Conservation (phyloP, 805 yeast genomes). For the Tetrapisispora namnaoensis region DNA sequence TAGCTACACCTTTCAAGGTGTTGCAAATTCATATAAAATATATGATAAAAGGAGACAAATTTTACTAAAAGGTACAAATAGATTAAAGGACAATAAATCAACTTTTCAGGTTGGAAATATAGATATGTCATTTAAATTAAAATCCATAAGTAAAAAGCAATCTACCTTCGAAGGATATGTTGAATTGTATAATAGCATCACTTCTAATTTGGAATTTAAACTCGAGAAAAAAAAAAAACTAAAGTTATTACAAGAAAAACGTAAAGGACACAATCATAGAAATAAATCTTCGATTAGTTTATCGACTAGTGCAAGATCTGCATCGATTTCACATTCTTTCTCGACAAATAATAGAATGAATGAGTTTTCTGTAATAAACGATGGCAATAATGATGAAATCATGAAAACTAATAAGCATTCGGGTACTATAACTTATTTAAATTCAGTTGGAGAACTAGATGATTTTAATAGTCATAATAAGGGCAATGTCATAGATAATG, state of each 20-base stretch:
- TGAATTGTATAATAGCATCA: constrained; percentile 14
- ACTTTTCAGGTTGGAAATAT: constrained; percentile 18
- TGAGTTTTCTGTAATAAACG: neutral
- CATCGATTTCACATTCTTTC: neutral
- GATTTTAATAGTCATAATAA: no score
- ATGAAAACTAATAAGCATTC: neutral
- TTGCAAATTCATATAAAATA: constrained; percentile 20
- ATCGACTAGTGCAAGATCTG: neutral
- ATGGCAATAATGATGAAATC: neutral
- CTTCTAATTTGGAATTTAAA: neutral
- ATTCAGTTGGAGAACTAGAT: neutral
- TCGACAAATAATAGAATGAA: neutral
- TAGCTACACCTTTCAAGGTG: constrained; percentile 14
- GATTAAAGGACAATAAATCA: neutral
- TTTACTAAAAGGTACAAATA: constrained; percentile 1
- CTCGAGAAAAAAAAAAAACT: constrained; percentile 1
- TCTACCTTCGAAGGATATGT: constrained; percentile 16
- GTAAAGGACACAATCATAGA: neutral
- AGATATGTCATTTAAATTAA: constrained; percentile 15
- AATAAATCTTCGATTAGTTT: neutral
- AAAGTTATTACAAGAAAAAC: neutral
- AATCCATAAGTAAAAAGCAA: constrained; percentile 10
- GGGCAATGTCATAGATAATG: neutral
- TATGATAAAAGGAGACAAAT: constrained; percentile 14
- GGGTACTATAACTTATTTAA: neutral